Evolutionary conservation across 768 basidiomycete genomes (phyloP), one percentile per base, ranked within the genome.

Genomic region (Boletellus emodensis): DNA sequence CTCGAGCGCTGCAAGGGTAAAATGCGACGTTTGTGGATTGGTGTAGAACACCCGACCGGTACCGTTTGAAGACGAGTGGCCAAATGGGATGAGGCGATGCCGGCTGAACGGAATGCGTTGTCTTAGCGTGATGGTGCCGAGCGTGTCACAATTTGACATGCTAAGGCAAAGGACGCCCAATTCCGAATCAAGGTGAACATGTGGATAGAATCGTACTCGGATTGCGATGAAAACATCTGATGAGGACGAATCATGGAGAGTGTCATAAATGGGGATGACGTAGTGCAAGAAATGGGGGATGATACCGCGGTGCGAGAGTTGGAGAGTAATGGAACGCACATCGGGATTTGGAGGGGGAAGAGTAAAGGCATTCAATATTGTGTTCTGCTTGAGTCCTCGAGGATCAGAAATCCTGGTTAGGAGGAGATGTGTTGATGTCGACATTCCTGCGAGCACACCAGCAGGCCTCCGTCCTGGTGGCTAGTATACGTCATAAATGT

Each of bases 361-460:
- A 22, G 22, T 11, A 40, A 40, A 40, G 9, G 39, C 39, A 12
- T 40, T 9, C 3, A 40, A 40, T 1, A 40, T 3, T 40, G 22
- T 13, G 13, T 8, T 8, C 26, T 4, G 26, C 26, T 28, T 8
- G 26, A 28, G 4, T 28, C 26, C 8, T 28, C 24, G 2, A 22
- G 4, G 4, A 2, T 4, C 39, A 14, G 11, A 22, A 20, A 3
- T 22, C 17, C 20, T 12, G 3, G 53, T 44, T 8, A 62, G n/a
- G 1, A 62, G 14, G 8, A 61, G 18, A 40, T 61, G 61, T 3
- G 61, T 61, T 17, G 61, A 62, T 12, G 60, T 62, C 4, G 60
- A 61, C 20, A 61, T 28, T 15, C 42, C 37, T 12, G 6, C 24
- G 6, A 39, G 42, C 7, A 13, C 4, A 12, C 24, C 30, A 1